These are phyloP conservation scores for Aspergillus quadricinctus DNA, from an alignment of 2,329 filamentous ascomycete species.

Conservation along the genomic window DNA sequence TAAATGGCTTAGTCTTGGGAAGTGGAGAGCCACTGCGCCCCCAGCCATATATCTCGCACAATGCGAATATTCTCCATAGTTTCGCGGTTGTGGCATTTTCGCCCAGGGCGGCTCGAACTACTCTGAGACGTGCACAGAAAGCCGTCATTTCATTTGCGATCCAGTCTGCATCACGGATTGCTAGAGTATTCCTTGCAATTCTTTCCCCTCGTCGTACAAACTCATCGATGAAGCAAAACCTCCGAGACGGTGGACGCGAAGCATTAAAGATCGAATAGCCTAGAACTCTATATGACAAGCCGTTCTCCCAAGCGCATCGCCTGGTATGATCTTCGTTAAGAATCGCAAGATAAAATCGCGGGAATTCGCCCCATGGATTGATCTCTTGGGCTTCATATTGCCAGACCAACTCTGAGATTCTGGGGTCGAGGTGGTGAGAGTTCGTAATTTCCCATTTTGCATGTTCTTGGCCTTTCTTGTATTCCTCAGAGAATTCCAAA, in stretches of 20 bases:
- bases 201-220: slow-evolving; percentile 34
- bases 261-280: slow-evolving; percentile 53
- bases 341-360: slow-evolving; percentile 61
- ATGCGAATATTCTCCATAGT: slow-evolving; percentile 34
- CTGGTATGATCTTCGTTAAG: slow-evolving; percentile 55
- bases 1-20: slow-evolving; percentile 17
- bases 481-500: slow-evolving; percentile 33
- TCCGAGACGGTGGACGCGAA: slow-evolving; percentile 22
- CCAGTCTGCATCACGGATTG: slow-evolving; percentile 18
- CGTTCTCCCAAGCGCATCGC: slow-evolving; percentile 55
- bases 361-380: slow-evolving; percentile 14
- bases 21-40: slow-evolving; percentile 8
- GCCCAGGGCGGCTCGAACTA: slow-evolving; percentile 12
- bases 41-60: slow-evolving; percentile 27
- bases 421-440: slow-evolving; percentile 42
- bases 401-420: slow-evolving; percentile 49
- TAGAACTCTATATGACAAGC: slow-evolving; percentile 47
- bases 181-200: slow-evolving; percentile 27
- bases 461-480: slow-evolving; percentile 16
- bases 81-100: slow-evolving; percentile 5
- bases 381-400: slow-evolving; percentile 33
- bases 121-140: slow-evolving; percentile 21
- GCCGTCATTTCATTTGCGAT: slow-evolving; percentile 12
- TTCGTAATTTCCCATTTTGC: neutral
- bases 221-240: slow-evolving; percentile 25